Percentiles rank a stretch among this genome's conserved stretches.
These are phyloP conservation scores for Lactifluus rugatus DNA, from an alignment of 768 basidiomycete genomes.

Conservation along the genomic window DNA sequence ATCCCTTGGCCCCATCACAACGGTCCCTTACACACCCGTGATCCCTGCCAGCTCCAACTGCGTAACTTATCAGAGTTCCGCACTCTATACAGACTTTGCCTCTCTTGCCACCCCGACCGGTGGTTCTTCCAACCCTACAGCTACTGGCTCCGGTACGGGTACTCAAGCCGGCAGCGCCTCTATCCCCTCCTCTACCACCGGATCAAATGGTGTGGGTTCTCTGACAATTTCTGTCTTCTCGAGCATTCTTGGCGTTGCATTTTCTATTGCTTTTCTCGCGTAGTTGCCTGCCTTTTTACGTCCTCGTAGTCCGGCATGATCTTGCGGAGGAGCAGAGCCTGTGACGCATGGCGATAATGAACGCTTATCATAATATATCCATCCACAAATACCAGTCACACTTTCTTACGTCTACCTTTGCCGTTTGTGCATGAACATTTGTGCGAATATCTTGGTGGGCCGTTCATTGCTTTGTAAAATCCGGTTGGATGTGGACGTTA, in stretches of 20 bases:
- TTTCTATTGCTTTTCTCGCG: conserved; percentile 14
- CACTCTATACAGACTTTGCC: conserved; percentile 27
- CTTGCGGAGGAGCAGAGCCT: background rate
- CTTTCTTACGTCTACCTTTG: background rate
- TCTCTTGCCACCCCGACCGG: background rate
- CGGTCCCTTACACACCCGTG: conserved; percentile 35
- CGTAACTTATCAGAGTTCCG: conserved; percentile 28
- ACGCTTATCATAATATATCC: background rate
- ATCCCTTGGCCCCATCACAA: conserved; percentile 34
- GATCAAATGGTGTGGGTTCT: conserved; percentile 11
- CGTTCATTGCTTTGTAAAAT: background rate
- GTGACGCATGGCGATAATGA: background rate
- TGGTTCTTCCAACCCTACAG: background rate
- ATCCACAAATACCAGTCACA: conserved; percentile 1
- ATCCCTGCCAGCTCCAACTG: conserved; percentile 38
- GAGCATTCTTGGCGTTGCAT: conserved; percentile 7
- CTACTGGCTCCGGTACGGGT: background rate
- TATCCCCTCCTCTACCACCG: background rate
- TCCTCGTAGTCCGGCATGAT: background rate
- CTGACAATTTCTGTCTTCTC: conserved; percentile 9
- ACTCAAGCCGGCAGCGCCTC: background rate
- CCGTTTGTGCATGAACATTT: background rate
- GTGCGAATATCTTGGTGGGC: no score
- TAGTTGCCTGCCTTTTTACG: background rate
- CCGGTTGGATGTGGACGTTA: no score